Conservation (phyloP, 1,139 yeast species). For the Hansenula lynferdii region DNA sequence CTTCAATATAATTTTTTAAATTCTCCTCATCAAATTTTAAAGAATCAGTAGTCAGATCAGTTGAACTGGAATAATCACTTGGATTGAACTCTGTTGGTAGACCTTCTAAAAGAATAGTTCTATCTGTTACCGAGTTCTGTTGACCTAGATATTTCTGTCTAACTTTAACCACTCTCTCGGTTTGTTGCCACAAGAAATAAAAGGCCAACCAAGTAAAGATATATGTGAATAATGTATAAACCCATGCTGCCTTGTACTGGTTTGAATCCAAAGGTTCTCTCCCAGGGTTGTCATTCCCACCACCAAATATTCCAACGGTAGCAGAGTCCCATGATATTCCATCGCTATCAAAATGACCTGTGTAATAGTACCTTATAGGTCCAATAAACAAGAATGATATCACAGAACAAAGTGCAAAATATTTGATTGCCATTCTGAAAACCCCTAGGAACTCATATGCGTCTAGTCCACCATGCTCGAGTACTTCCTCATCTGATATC, state of each 20-base stretch:
- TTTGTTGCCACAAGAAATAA: constrained; percentile 58
- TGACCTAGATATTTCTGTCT: constrained; percentile 83
- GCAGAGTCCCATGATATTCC: constrained; percentile 24
- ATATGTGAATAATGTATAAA: constrained; percentile 84
- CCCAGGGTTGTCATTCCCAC: too few relatives aligned
- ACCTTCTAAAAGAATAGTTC: constrained; percentile 77
- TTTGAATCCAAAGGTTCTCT: constrained; percentile 19
- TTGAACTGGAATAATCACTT: constrained; percentile 21
- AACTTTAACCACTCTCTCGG: constrained; percentile 64
- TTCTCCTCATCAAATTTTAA: constrained; percentile 30
- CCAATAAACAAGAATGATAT: constrained; percentile 58
- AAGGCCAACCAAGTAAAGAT: constrained; percentile 70
- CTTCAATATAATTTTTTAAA: constrained; percentile 52
- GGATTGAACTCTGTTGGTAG: constrained; percentile 66
- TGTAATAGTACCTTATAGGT: constrained; percentile 63
- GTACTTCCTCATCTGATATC: constrained; percentile 68
- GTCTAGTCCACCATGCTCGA: constrained; percentile 90
- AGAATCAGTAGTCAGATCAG: constrained; percentile 5
- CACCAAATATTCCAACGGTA: too few relatives aligned
- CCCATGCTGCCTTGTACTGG: constrained; percentile 48
- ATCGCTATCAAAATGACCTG: constrained; percentile 46
- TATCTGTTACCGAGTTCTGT: constrained; percentile 86
- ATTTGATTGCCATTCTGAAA: constrained; percentile 66
- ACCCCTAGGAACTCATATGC: constrained; percentile 81
- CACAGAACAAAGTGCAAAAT: constrained; percentile 46